Evolutionary conservation across 2,329 filamentous ascomycete species (phyloP), one percentile per base, ranked within the genome.

Genomic region (Ophiostoma angusticollis): DNA sequence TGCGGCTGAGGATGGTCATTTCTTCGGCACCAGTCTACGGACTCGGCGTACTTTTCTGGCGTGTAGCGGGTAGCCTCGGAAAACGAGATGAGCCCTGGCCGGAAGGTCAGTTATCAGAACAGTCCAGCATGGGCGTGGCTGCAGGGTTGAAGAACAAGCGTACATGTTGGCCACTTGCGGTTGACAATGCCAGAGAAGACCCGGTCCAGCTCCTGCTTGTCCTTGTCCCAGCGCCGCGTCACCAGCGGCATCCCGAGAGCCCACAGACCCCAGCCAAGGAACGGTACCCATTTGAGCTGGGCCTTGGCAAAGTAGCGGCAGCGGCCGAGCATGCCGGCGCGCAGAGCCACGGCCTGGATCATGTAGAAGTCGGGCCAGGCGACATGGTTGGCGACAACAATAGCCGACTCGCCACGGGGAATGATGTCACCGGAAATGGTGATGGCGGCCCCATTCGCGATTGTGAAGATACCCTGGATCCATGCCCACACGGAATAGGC

Each of bases 161-260:
- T n/a, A 76, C 71, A 79, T 21, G 67, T 73, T 11, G 72, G 72
- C 64, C 68, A 74, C 35, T 60, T 60, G 41, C 59, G 60, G 34
- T 60, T 51, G 11, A 67, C 61, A 33, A 76, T 68, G 14, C 70
- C 68, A 6, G 58, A 50, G 50, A 79, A 78, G 9, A 77, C 68
- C 19, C 65, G 60, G 35, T 71, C 63, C 47, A 79, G 61, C 55
- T 78, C 72, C 13, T 52, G 54, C 50, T 64, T 61, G 52, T 79
- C 73, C 42, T 60, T 61, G 48, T 65, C 62, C 73, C 74, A 78
- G 39, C 70, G 68, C 37, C 74, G 59, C 49, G 64, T 74, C 17
- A 78, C 71, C 56, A 78, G 62, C 6, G 73, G 74, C 70, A 78
- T 76, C 3, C 72, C 71, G 63, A 78, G 74, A 4, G 68, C 72